These are phyloP conservation scores for Saturnispora galanensis DNA, from an alignment of 805 yeast genomes.

Conservation along the genomic window DNA sequence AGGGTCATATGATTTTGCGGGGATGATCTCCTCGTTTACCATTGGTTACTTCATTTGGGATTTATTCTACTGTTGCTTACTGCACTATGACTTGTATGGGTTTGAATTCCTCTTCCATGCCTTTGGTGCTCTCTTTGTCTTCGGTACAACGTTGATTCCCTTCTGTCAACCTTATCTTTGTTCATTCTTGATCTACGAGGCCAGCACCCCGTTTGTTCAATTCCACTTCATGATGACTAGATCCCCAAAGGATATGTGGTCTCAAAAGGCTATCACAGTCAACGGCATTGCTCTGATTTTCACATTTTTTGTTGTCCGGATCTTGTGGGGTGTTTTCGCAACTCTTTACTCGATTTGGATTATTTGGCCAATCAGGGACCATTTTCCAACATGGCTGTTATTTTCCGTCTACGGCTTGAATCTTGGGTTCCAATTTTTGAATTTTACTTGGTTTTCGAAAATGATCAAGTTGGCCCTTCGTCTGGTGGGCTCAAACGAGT, in stretches of 20 bases:
- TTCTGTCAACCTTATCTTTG: constrained; percentile 77
- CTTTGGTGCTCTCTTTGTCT: constrained; percentile 67
- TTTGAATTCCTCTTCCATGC: constrained; percentile 78
- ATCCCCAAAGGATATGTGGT: constrained; percentile 58
- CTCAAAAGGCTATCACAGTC: constrained; percentile 40
- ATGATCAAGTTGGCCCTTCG: constrained; percentile 61
- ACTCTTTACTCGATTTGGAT: constrained; percentile 43
- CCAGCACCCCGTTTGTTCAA: constrained; percentile 91
- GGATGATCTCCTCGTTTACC: constrained; percentile 62
- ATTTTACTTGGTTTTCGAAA: constrained; percentile 78
- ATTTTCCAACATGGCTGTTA: constrained; percentile 40
- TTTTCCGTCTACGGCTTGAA: constrained; percentile 46
- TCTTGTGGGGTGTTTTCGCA: constrained; percentile 81
- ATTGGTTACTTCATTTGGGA: constrained; percentile 94
- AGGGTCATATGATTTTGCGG: constrained; percentile 70
- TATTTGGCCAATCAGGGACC: constrained; percentile 32
- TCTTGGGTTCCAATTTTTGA: constrained; percentile 53
- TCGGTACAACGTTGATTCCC: constrained; percentile 54
- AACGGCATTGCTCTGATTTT: constrained; percentile 66
- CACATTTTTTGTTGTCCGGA: constrained; percentile 68
- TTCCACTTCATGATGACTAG: constrained; percentile 83
- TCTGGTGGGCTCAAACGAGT: neutral
- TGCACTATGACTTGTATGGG: constrained; percentile 63
- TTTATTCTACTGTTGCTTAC: constrained; percentile 49
- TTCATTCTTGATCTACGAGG: constrained; percentile 73